Evolutionary conservation across 2,329 filamentous ascomycete species (phyloP), one percentile per base, ranked within the genome.

Genomic region (Nannizziopsis arthrosporioides): DNA sequence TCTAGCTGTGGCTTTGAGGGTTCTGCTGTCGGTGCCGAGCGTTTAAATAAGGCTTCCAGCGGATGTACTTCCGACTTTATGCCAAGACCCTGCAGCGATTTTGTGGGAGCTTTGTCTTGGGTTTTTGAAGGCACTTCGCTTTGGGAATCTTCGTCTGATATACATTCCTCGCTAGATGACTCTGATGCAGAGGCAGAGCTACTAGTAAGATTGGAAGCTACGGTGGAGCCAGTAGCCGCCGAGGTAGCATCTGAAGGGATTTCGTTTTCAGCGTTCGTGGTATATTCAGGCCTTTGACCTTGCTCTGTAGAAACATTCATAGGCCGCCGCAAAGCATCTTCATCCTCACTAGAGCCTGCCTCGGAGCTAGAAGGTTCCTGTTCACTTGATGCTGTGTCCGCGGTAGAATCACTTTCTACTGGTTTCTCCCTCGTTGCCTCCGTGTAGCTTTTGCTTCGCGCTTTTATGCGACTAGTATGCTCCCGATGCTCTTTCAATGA

Each of bases 21-120:
- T 18, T 17, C 55, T n/a, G 59, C 57, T 15, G 58, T 50, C 4
- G 70, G 64, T 32, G 78, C 74, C 0, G 77, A 67, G 3, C 79
- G 79, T 68, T 95, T 96, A 74, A 93, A 98, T 2, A 96, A 76
- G 0, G 87, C 87, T 69, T 96, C 89, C 1, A 96, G 75, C 0
- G 92, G 90, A 56, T 96, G 90, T 0, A 94, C 71, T 53, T 76
- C 71, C 7, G 22, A 27, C 7, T 27, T 3, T 27, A 27, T 27
- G 4, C 22, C 22, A 27, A 27, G 22, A 27, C 22, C 22, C 22
- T 27, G 22, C 7, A 27, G 7, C 22, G 22, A 7, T 38, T 42
- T 42, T 34, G 46, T 40, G 2, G 27, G 14, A 9, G 22, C 1
- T 32, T 30, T 12, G 17, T 4, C 30, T 30, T 19, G 14, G 22